Base-by-base conservation (phyloP, 2,329 filamentous ascomycete species). In the Albophoma yamanashiensis region DNA sequence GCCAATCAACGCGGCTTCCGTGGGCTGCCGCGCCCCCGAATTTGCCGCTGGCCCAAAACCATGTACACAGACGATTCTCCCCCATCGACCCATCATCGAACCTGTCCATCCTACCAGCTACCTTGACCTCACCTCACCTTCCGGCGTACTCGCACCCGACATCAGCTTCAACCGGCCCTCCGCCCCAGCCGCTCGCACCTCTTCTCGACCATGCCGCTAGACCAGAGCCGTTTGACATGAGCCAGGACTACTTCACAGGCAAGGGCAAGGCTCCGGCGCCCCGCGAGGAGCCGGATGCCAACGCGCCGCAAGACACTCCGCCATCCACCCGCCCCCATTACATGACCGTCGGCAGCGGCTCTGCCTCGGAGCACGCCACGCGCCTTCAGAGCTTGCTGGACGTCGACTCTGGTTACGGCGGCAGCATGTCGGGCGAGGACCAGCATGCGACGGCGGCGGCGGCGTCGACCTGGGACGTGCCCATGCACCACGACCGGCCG, bases 401-500 rank as follows among this genome's bases (percentile, higher is more conserved):
- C 63, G 79, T 85, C 61, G 94, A 99, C 72, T 97, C 93, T 22
- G 94, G 93, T 8, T 97, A 97, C 70, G 92, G 91, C 59, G 89
- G 89, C 53, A 96, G 91, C 71, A 80, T 89, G 57, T 78, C 83
- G 38, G 87, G 85, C 62, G 89, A 89, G 58, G 82, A 82, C 65
- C 74, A 77, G 62, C 72, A 76, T 58, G 72, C 68, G 22, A 20
- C 55, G 45, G 40, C 57, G 57, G 57, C 38, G 58, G 39, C 62
- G 27, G 40, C 58, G 20, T 38, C 59, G 40, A 76, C 78, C 55
- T 76, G 78, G 68, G 78, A 82, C 67, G 73, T 75, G 64, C 73
- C 77, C 56, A 71, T 77, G 59, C 74, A 75, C 57, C 71, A 74
- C 38, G 73, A 75, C 64, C 70, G 69, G 14, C 73, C 75, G 53